These are phyloP conservation scores for Chaetomium tenue DNA, from an alignment of 495 filamentous ascomycete genomes.

Conservation along the genomic window DNA sequence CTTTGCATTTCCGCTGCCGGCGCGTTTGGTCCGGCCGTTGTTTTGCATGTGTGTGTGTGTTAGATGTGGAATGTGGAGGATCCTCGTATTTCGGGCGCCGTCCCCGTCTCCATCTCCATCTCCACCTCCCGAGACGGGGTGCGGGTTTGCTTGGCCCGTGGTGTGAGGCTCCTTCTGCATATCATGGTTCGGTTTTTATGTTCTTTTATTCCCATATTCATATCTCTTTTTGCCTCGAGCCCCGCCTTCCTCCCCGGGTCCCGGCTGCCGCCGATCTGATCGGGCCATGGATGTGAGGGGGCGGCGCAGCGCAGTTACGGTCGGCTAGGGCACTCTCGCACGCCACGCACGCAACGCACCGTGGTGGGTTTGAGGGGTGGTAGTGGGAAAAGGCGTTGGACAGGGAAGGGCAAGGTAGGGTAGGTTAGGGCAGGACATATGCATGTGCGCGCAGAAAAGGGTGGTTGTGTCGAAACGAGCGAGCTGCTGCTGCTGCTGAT, in stretches of 20 bases:
- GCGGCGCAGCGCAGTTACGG: not conserved
- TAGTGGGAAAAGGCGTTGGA: not conserved
- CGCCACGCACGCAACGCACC: too few species aligned
- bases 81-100: too few species aligned
- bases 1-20: not conserved
- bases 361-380: not conserved
- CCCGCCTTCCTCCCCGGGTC: not conserved
- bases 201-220: not conserved
- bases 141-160: too few species aligned
- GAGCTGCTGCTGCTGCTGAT: not conserved
- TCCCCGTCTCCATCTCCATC: too few species aligned
- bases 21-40: too few species aligned
- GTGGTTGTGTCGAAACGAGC: not conserved
- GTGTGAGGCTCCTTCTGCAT: too few species aligned
- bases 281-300: not conserved
- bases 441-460: too few species aligned
- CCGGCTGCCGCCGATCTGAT: conserved; percentile 9
- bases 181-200: not conserved
- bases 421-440: too few species aligned
- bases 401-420: too few species aligned
- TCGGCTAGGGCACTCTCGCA: not conserved
- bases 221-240: not conserved
- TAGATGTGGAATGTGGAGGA: too few species aligned
- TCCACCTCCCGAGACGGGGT: too few species aligned
- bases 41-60: not conserved